Evolutionary conservation across 2,329 filamentous ascomycete genomes (phyloP).

Genomic region (Microdochium paspali): DNA sequence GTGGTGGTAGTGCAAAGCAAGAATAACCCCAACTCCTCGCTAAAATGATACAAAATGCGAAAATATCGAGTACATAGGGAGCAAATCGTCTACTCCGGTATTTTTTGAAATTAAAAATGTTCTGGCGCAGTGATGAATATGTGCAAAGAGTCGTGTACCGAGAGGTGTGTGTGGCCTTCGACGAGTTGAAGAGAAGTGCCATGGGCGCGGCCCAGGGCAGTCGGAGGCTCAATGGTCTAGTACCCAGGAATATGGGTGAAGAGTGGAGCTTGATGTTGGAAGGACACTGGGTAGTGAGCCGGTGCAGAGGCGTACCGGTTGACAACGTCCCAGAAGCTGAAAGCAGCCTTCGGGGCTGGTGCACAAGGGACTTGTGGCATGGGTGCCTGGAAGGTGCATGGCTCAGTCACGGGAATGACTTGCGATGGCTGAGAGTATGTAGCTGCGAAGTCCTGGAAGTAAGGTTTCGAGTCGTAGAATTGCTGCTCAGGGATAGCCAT

Average conservation of each 20-base stretch:
- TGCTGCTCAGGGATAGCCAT: constrained; percentile 27
- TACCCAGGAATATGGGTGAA: constrained; percentile 42
- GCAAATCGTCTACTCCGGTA: neutral
- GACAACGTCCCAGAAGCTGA: constrained; percentile 40
- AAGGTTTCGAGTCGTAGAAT: constrained; percentile 32
- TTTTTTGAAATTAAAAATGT: neutral
- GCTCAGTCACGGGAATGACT: constrained; percentile 24
- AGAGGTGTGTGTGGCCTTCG: neutral
- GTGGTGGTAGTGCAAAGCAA: neutral
- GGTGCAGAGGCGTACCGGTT: constrained; percentile 38
- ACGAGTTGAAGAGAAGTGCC: neutral
- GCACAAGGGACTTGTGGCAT: constrained; percentile 23
- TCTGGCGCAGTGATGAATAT: neutral
- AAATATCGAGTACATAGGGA: neutral
- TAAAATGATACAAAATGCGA: neutral
- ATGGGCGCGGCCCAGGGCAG: neutral
- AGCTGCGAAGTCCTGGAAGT: constrained; percentile 37
- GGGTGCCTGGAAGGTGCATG: constrained; percentile 21
- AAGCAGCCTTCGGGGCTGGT: constrained; percentile 35
- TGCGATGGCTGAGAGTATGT: constrained; percentile 21
- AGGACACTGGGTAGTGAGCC: constrained; percentile 38
- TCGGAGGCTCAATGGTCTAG: constrained; percentile 25
- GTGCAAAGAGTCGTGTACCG: neutral
- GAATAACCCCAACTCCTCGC: neutral
- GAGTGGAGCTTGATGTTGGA: constrained; percentile 43